A percentile compares a stretch with the other conserved stretches of the same genome.
These are phyloP conservation scores for Arthrobotrys megalospora DNA, from an alignment of 2,329 filamentous ascomycete species.

Conservation along the genomic window DNA sequence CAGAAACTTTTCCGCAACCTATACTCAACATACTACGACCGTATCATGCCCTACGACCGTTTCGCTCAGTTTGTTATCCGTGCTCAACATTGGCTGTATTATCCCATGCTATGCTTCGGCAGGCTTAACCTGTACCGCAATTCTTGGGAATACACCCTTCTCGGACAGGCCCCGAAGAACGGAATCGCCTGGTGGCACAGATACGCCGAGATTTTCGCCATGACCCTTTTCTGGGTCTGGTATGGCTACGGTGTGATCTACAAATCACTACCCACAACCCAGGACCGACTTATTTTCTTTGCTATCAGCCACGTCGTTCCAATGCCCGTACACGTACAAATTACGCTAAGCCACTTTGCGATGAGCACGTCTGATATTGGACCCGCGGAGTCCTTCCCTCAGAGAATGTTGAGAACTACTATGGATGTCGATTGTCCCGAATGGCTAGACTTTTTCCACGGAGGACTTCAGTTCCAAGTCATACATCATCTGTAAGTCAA, in stretches of 20 bases:
- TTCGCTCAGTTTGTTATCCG: constrained; percentile 79
- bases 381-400: constrained; percentile 86
- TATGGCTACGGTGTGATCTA: constrained; percentile 88
- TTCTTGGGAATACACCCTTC: constrained; percentile 82
- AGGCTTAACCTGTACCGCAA: constrained; percentile 89
- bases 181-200: constrained; percentile 87
- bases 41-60: constrained; percentile 82
- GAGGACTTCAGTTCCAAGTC: constrained; percentile 85
- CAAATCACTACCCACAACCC: constrained; percentile 77
- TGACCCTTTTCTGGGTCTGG: constrained; percentile 87
- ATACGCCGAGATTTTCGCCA: constrained; percentile 82
- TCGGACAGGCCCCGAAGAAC: constrained; percentile 78
- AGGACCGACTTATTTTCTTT: constrained; percentile 80
- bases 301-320: constrained; percentile 85
- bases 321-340: constrained; percentile 87
- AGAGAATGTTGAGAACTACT: constrained; percentile 91
- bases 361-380: constrained; percentile 93
- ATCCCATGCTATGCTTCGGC: constrained; percentile 83
- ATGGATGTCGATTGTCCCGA: constrained; percentile 92
- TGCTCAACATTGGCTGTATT: constrained; percentile 87
- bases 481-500: constrained; percentile 62
- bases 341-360: constrained; percentile 91
- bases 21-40: constrained; percentile 86
- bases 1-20: constrained; percentile 83
- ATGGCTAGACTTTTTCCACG: constrained; percentile 92